Evolutionary conservation across 176 grass and related monocot species (phyloP), one percentile per base, ranked within the genome.

Genomic region (Rhynchospora tenuis): DNA sequence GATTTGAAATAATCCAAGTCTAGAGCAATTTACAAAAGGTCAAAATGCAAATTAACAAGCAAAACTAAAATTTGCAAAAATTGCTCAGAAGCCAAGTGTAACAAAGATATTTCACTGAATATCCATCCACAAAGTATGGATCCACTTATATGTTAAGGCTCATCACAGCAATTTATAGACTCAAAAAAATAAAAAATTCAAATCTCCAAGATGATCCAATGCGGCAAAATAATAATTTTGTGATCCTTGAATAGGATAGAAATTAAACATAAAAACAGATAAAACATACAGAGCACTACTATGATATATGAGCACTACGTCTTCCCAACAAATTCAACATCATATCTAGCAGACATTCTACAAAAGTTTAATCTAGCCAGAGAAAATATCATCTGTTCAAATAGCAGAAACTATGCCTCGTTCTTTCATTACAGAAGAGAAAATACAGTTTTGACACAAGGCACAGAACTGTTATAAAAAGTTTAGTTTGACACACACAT

Each of bases 91-190:
- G n/a, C n/a, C n/a, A n/a, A n/a, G n/a, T n/a, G n/a, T n/a, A n/a
- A n/a, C n/a, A n/a, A n/a, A 22, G 10, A 73, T 85, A 97, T 87
- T 86, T 87, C 88, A 90, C 15, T 2, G 81, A 89, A 91, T 83
- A 74, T 59, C 89, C 87, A 92, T 77, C 82, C 79, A 73, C 79
- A 84, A 71, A 57, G 26, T 61, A 74, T 81, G 86, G 84, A 9
- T 52, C 70, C 83, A 79, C 92, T 92, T 83, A 85, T 7, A 85
- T 87, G 92, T 97, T 89, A 94, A 44, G 76, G 87, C 77, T 97
- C 92, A 92, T 92, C 95, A 90, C 57, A 81, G 87, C 83, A 84
- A 51, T 45, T 48, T 52, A 9, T 45, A 14, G 5, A 74, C 2
- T 87, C 78, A 29, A 48, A 9, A 60, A 13, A 81, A 44, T 7